Conservation (phyloP, 306 rosid species). For the Macrotyloma uniflorum region DNA sequence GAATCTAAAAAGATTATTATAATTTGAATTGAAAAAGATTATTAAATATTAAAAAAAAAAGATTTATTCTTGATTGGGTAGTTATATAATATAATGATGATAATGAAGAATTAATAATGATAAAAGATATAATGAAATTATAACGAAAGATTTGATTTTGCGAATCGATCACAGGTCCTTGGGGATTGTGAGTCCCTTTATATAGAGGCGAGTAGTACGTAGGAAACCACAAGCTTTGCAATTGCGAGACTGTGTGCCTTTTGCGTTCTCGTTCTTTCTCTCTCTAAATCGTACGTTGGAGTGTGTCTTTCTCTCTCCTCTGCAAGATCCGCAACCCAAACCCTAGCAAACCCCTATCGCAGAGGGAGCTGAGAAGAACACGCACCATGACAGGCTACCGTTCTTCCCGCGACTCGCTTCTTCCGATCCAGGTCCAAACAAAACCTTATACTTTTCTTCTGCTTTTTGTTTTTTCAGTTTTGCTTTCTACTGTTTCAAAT, state of each 20-base stretch:
- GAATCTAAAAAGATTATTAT: too few species aligned
- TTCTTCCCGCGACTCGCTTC: constrained; percentile 26
- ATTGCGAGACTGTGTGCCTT: neutral
- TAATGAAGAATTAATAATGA: too few species aligned
- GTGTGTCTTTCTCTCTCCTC: constrained; percentile 43
- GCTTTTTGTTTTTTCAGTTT: neutral
- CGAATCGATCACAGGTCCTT: too few species aligned
- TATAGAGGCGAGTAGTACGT: too few species aligned
- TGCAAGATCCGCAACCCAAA: constrained; percentile 51
- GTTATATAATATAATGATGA: too few species aligned
- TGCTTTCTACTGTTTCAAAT: neutral
- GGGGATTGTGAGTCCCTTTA: too few species aligned
- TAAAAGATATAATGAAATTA: too few species aligned
- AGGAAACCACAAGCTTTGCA: too few species aligned
- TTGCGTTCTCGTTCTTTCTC: neutral
- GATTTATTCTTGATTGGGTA: too few species aligned
- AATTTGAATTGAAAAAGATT: too few species aligned
- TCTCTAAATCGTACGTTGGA: constrained; percentile 10
- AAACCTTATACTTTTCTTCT: neutral
- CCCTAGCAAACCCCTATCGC: constrained; percentile 66
- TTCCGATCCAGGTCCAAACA: constrained; percentile 45
- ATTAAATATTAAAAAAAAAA: too few species aligned
- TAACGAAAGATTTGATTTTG: too few species aligned
- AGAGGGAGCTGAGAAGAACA: constrained; percentile 49
- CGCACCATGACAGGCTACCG: neutral